These are phyloP conservation scores for Graphilbum sp. DNA, from an alignment of 2,329 filamentous ascomycete species.

Conservation along the genomic window DNA sequence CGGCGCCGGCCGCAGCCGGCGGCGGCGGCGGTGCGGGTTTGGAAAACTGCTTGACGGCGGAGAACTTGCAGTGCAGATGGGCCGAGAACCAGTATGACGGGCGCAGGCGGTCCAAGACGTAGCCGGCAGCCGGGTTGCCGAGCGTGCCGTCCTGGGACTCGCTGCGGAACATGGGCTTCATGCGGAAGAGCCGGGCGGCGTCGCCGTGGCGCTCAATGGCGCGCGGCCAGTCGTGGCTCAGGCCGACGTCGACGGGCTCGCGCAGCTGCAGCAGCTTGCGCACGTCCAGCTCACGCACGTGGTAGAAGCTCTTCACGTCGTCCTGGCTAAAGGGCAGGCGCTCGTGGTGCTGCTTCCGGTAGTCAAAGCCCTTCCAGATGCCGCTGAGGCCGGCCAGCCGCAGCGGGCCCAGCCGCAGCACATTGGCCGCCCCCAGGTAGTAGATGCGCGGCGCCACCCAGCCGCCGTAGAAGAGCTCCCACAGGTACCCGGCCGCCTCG, in stretches of 20 bases:
- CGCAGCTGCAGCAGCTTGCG: slow-evolving; percentile 71
- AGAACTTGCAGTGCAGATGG: slow-evolving; percentile 80
- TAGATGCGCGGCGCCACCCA: slow-evolving; percentile 97
- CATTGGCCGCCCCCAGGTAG: slow-evolving; percentile 86
- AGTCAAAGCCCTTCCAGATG: slow-evolving; percentile 89
- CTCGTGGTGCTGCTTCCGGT: slow-evolving; percentile 68
- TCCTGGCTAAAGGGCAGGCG: slow-evolving; percentile 65
- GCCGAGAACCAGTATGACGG: slow-evolving; percentile 87
- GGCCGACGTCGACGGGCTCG: slow-evolving; percentile 77
- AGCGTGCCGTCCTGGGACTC: slow-evolving; percentile 63
- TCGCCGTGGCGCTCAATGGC: slow-evolving; percentile 69
- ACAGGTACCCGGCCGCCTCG: slow-evolving; percentile 78
- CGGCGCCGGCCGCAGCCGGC: slow-evolving; percentile 9
- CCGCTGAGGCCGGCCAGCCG: slow-evolving; percentile 82
- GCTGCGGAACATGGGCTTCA: slow-evolving; percentile 57
- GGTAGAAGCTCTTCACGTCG: slow-evolving; percentile 72
- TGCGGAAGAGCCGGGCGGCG: slow-evolving; percentile 46
- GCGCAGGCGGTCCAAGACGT: slow-evolving; percentile 65
- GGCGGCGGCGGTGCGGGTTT: no score
- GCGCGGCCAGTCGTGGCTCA: slow-evolving; percentile 93
- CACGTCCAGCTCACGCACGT: slow-evolving; percentile 78
- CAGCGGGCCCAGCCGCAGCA: slow-evolving; percentile 67
- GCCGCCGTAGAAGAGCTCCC: slow-evolving; percentile 88
- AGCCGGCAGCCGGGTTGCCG: slow-evolving; percentile 64
- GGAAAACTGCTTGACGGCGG: slow-evolving; percentile 52